Conservation (phyloP, 345 rosid genomes). For the Stellera chamaejasme region DNA sequence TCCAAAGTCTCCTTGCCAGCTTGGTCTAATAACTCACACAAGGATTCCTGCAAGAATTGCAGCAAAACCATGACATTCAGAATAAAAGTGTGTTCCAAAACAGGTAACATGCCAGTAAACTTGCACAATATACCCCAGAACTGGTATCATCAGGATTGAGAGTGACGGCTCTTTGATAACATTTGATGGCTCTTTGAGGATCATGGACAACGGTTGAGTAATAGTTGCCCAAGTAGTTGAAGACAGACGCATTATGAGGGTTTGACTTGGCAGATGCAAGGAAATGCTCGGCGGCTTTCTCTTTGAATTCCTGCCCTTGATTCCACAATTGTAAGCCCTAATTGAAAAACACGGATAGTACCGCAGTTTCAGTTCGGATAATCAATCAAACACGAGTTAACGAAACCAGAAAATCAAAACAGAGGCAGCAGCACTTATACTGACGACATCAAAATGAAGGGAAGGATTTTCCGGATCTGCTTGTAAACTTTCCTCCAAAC, state of each 20-base stretch:
- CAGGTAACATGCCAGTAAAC: not conserved
- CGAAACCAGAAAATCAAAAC: not conserved
- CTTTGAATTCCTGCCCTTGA: slow-evolving; percentile 26
- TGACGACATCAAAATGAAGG: slow-evolving; percentile 56
- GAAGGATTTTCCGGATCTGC: slow-evolving; percentile 62
- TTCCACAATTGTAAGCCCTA: slow-evolving; percentile 78
- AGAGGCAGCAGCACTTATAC: not conserved
- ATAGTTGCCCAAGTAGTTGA: slow-evolving; percentile 73
- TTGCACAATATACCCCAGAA: slow-evolving; percentile 33
- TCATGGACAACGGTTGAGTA: slow-evolving; percentile 39
- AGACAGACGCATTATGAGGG: slow-evolving; percentile 57
- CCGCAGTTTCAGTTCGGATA: not conserved
- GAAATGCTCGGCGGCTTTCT: slow-evolving; percentile 74
- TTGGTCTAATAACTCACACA: slow-evolving; percentile 68
- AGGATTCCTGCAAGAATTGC: slow-evolving; percentile 37
- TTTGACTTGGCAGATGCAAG: slow-evolving; percentile 58
- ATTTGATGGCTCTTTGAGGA: slow-evolving; percentile 71
- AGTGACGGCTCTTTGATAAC: slow-evolving; percentile 77
- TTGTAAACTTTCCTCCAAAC: slow-evolving; percentile 45
- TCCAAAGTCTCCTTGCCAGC: slow-evolving; percentile 72
- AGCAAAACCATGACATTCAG: not conserved
- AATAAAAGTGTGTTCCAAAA: not conserved
- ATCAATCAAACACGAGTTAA: not conserved
- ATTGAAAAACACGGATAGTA: not conserved
- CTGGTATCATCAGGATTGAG: slow-evolving; percentile 63